These are phyloP conservation scores for Pleodorina starrii DNA, from an alignment of 139 green algal species.

Conservation along the genomic window DNA sequence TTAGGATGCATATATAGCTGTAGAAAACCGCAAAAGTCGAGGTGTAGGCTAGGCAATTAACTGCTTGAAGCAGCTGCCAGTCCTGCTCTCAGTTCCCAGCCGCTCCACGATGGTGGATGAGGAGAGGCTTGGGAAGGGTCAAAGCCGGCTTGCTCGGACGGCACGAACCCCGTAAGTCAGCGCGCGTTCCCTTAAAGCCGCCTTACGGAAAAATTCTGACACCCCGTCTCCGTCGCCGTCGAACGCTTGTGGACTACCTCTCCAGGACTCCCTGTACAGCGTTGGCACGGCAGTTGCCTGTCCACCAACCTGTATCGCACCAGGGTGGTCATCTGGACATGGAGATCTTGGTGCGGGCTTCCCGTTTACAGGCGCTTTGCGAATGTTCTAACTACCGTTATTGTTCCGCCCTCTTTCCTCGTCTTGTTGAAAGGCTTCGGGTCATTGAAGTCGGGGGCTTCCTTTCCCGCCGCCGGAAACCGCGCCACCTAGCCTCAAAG, in stretches of 20 bases:
- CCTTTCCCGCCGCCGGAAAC: no score
- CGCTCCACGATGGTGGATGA: not conserved
- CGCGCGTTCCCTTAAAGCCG: not conserved
- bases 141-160: not conserved
- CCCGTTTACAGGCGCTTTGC: not conserved
- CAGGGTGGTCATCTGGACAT: constrained; percentile 20
- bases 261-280: constrained; percentile 26
- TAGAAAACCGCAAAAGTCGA: no score
- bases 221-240: not conserved
- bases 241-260: not conserved
- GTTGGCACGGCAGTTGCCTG: constrained; percentile 12
- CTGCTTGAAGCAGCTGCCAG: no score
- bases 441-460: no score
- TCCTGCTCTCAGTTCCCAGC: no score
- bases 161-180: not conserved
- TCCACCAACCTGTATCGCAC: constrained; percentile 25
- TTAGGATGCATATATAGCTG: no score
- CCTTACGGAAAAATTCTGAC: constrained; percentile 14
- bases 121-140: not conserved
- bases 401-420: no score
- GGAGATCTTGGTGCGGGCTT: constrained; percentile 12
- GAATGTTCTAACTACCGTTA: no score
- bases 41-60: no score
- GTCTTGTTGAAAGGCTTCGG: no score
- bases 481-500: no score